These are phyloP conservation scores for Capniomyces stellatus DNA, from an alignment of 371 early-diverging fungal species.

Conservation along the genomic window DNA sequence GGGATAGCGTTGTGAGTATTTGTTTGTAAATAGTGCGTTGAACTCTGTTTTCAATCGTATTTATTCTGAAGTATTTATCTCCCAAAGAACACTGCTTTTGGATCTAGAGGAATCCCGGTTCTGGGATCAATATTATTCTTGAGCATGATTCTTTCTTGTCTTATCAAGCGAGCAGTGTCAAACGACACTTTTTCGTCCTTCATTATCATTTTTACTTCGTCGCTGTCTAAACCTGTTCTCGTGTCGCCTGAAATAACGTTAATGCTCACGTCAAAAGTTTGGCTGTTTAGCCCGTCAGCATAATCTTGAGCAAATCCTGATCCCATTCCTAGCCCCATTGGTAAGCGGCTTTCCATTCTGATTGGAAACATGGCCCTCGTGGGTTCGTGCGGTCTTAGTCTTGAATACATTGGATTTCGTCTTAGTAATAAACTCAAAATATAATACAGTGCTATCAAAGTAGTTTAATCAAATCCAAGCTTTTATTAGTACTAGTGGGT, in stretches of 20 bases:
- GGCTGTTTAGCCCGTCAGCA: constrained; percentile 50
- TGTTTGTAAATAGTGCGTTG: no score
- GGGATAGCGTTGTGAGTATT: no score
- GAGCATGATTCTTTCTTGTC: constrained; percentile 46
- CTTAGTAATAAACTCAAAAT: neutral
- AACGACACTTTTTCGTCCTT: constrained; percentile 45
- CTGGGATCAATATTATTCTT: constrained; percentile 59
- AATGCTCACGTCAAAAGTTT: constrained; percentile 45
- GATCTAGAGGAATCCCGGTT: constrained; percentile 59
- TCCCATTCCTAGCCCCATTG: neutral
- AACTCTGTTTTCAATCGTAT: no score
- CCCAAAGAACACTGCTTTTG: no score
- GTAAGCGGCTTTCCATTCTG: neutral
- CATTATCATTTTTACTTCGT: constrained; percentile 54
- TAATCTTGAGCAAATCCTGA: constrained; percentile 16
- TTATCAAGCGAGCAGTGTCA: constrained; percentile 63
- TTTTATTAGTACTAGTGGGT: no score
- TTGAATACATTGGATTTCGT: neutral
- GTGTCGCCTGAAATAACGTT: constrained; percentile 46
- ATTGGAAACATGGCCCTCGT: no score
- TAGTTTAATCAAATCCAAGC: no score
- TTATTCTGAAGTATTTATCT: no score
- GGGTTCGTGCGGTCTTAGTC: no score
- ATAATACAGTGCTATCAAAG: no score
- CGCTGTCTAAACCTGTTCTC: constrained; percentile 55